A percentile compares a stretch with the other conserved stretches of the same genome.
phyloP scores from a whole-genome alignment of 768 basidiomycete genomes.

The Lactarius evosmus region DNA sequence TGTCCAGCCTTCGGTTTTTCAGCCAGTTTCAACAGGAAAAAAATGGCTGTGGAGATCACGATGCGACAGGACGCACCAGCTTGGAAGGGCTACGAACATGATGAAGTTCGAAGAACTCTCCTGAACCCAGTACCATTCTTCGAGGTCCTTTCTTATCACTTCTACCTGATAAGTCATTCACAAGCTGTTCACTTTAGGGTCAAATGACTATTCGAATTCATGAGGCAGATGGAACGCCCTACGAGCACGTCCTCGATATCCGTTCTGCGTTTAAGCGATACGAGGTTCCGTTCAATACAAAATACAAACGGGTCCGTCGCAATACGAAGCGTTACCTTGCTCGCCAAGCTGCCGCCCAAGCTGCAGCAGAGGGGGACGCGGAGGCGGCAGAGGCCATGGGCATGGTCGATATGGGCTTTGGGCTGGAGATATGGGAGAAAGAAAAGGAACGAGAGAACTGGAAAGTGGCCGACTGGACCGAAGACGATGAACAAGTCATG shows the following conservation, averaged over 20 bases:
- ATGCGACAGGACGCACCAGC: slow-evolving; percentile 90
- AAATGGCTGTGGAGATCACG: slow-evolving; percentile 95
- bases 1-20: slow-evolving; percentile 89
- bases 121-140: slow-evolving; percentile 85
- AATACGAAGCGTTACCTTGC: slow-evolving; percentile 96
- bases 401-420: slow-evolving; percentile 92
- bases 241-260: slow-evolving; percentile 96
- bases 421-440: slow-evolving; percentile 94
- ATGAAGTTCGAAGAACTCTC: slow-evolving; percentile 60
- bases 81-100: slow-evolving; percentile 58
- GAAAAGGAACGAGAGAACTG: slow-evolving; percentile 89
- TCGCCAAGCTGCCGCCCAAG: slow-evolving; percentile 87
- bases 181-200: slow-evolving; percentile 48
- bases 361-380: slow-evolving; percentile 86
- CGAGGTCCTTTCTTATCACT: slow-evolving; percentile 51
- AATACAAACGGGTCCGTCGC: slow-evolving; percentile 93
- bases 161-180: background rate
- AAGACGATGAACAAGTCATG: slow-evolving; percentile 92
- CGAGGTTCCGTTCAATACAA: slow-evolving; percentile 97
- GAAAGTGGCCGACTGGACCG: slow-evolving; percentile 98
- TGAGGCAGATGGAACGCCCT: slow-evolving; percentile 98
- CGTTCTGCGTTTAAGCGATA: slow-evolving; percentile 85
- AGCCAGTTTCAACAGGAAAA: slow-evolving; percentile 93
- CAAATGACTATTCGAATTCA: slow-evolving; percentile 99
- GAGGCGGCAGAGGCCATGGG: slow-evolving; percentile 93